Conservation (phyloP, 1,284 basidiomycete genomes). For the Trichosporon inkin region DNA sequence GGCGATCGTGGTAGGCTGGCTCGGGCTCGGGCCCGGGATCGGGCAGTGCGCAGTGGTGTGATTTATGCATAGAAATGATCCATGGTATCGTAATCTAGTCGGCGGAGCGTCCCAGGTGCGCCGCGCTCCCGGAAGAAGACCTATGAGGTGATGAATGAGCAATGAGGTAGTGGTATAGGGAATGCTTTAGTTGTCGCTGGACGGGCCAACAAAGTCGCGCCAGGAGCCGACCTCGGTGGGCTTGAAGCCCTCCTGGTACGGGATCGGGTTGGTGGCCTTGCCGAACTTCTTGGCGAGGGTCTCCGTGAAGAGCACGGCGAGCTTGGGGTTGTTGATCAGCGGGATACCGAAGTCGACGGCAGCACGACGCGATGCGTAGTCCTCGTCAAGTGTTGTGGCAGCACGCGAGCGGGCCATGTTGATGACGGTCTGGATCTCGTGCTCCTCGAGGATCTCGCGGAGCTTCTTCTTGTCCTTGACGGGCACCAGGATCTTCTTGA, state of each 20-base stretch:
- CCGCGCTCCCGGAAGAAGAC: background rate
- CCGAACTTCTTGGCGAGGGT: constrained; percentile 84
- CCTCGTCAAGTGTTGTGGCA: constrained; percentile 76
- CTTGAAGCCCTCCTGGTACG: constrained; percentile 82
- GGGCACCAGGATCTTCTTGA: constrained; percentile 90
- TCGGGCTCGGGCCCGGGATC: background rate
- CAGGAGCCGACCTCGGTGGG: constrained; percentile 91
- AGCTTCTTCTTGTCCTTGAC: constrained; percentile 94
- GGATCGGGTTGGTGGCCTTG: constrained; percentile 65
- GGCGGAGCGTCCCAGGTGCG: constrained; percentile 5
- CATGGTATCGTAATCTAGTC: constrained; percentile 12
- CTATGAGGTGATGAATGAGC: constrained; percentile 1
- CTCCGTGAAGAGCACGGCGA: constrained; percentile 87
- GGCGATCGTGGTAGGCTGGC: background rate
- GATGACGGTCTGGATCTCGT: constrained; percentile 92
- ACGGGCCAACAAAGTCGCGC: constrained; percentile 72
- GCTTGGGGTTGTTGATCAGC: constrained; percentile 84
- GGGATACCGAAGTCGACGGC: constrained; percentile 83
- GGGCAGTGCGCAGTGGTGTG: constrained; percentile 13
- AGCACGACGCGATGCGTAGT: constrained; percentile 90
- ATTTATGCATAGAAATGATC: constrained; percentile 16
- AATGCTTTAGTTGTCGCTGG: constrained; percentile 27
- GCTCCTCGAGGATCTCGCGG: constrained; percentile 73
- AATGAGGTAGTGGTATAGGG: background rate
- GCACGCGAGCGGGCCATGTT: constrained; percentile 85